A percentile compares a stretch with the other conserved stretches of the same genome.
These are phyloP conservation scores for Edaphochlamys debaryana DNA, from an alignment of 139 green algal species.

Conservation along the genomic window DNA sequence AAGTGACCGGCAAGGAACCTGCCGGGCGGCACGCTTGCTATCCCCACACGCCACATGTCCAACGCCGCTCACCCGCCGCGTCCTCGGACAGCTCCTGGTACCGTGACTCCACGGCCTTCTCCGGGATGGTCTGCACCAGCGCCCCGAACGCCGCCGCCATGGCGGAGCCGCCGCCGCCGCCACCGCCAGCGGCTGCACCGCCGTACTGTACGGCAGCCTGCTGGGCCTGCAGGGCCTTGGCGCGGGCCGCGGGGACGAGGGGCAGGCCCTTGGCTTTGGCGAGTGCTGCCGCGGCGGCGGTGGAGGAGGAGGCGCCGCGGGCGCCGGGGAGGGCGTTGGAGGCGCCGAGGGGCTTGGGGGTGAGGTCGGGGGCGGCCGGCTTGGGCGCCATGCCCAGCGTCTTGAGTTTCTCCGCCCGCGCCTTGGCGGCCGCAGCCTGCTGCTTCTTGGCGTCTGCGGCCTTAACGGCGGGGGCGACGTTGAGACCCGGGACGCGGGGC, in stretches of 20 bases:
- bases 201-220: too few relatives aligned
- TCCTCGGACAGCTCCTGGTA: constrained; percentile 24
- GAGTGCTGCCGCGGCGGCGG: not conserved
- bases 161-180: not conserved
- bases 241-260: not conserved
- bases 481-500: constrained; percentile 22
- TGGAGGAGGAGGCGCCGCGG: too few relatives aligned
- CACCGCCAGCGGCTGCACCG: not conserved
- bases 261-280: constrained; percentile 6
- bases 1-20: too few relatives aligned
- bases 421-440: constrained; percentile 19
- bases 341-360: not conserved
- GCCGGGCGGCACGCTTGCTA: not conserved
- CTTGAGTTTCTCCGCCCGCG: constrained; percentile 1
- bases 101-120: not conserved
- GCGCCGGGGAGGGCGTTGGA: not conserved
- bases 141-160: constrained; percentile 39
- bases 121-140: constrained; percentile 8
- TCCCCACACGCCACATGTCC: too few relatives aligned
- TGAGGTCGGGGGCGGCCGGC: not conserved
- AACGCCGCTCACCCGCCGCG: constrained; percentile 16
- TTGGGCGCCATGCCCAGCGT: not conserved
- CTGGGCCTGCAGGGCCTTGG: not conserved
- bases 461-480: too few relatives aligned
- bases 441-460: constrained; percentile 26